A percentile compares a stretch with the other conserved stretches of the same genome.
These are phyloP conservation scores for Mucor saturninus DNA, from an alignment of 371 early-diverging fungal species.

Conservation along the genomic window DNA sequence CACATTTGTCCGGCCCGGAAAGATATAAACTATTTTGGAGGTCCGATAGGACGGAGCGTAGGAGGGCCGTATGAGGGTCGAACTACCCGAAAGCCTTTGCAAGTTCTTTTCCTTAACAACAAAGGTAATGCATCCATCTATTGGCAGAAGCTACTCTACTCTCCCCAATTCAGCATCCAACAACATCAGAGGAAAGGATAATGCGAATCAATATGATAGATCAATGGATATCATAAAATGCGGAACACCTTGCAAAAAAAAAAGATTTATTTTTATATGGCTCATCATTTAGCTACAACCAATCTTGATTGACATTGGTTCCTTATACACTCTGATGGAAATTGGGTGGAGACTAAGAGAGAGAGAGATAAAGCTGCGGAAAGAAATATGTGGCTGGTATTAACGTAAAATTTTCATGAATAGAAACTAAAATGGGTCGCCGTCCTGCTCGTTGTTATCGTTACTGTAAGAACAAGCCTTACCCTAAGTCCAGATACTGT, in stretches of 20 bases:
- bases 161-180: not conserved
- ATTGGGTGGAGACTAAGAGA: too few species aligned
- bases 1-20: not conserved
- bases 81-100: not conserved
- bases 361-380: too few species aligned
- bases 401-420: too few species aligned
- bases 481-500: conserved; percentile 99
- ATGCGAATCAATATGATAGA: not conserved
- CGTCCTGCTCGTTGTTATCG: conserved; percentile 99
- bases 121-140: conserved; percentile 28
- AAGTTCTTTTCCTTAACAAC: conserved; percentile 24
- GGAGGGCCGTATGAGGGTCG: not conserved
- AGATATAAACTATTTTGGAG: not conserved
- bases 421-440: conserved; percentile 85
- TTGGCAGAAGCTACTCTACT: not conserved
- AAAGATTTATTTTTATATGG: too few species aligned
- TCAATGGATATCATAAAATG: not conserved
- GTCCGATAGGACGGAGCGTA: not conserved
- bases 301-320: too few species aligned
- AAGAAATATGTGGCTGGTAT: too few species aligned
- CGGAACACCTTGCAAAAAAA: too few species aligned
- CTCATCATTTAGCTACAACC: too few species aligned
- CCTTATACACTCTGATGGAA: too few species aligned
- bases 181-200: not conserved
- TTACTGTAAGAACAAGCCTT: conserved; percentile 99